Conservation (phyloP, 495 filamentous ascomycete genomes). For the Collariella sp. region DNA sequence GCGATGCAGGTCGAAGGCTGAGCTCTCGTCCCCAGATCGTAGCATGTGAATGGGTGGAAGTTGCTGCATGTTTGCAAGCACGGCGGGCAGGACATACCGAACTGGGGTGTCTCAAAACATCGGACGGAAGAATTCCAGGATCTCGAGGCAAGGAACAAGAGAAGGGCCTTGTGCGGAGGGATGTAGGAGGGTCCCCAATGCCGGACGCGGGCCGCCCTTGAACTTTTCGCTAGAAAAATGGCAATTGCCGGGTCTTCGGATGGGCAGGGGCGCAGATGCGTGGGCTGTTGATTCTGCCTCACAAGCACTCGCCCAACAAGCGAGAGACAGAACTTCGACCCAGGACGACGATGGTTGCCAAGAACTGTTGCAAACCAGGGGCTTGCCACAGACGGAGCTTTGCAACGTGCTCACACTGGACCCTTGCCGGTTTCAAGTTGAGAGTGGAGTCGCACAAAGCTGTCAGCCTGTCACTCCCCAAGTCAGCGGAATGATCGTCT, state of each 20-base stretch:
- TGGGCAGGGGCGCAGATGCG: conserved; percentile 11
- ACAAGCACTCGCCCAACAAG: conserved; percentile 1
- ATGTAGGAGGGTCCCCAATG: background rate
- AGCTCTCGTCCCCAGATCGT: background rate
- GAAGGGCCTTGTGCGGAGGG: background rate
- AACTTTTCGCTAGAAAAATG: background rate
- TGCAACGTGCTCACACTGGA: background rate
- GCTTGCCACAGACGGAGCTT: background rate
- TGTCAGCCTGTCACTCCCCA: no score
- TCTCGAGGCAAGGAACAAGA: background rate
- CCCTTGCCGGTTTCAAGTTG: background rate
- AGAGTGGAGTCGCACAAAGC: no score
- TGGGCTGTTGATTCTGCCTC: conserved; percentile 18
- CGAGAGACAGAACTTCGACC: background rate
- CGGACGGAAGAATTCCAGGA: background rate
- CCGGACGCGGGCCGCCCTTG: background rate
- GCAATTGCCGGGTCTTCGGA: conserved; percentile 8
- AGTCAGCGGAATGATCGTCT: no score
- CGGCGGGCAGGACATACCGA: background rate
- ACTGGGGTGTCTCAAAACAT: background rate
- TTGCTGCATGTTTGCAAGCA: background rate
- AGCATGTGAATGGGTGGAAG: background rate
- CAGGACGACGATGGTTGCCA: conserved; percentile 14
- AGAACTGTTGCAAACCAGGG: conserved; percentile 6
- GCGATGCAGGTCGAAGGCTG: background rate